Base-by-base conservation (phyloP, 805 yeast species). In the Pachysolen tannophilus region DNA sequence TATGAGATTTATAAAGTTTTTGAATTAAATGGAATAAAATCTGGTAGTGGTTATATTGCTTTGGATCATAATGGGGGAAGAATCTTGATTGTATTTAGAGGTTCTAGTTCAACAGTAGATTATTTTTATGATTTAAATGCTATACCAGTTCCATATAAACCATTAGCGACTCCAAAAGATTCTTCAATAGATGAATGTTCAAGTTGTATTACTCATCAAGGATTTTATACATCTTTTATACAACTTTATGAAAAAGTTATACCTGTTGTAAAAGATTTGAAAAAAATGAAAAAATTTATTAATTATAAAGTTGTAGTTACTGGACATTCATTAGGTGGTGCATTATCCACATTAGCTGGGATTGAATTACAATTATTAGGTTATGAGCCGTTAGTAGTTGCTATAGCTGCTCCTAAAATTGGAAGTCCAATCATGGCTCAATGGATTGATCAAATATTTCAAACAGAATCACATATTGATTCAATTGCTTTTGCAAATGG, bases 271-370 rank as follows among this genome's bases (percentile, higher is more conserved):
- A n/a, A n/a, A n/a, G n/a, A n/a, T n/a, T n/a, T n/a, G n/a, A n/a
- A n/a, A n/a, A n/a, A n/a, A n/a, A n/a, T 58, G 15, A 39, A 52
- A 8, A 46, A 58, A 14, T 55, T 67, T 46, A 71, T 75, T 0
- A 66, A 63, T 17, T 79, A 75, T 49, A 50, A 61, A 15, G 39
- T 81, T 4, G 63, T 70, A 2, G 63, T 79, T 2, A 60, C 77
- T 1, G 94, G 94, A 0, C 94, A 84, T 54, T 83, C 92, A 0
- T 55, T 83, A 28, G 88, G 87, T 3, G 94, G 79, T 6, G 87
- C 88, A 0, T 52, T 80, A 34, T 79, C 87, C 2, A 55, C 65
- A 4, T 55, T 83, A 23, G 67, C 73, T 7, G 90, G 82, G 0
- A 61, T 75, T 16, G 92, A 82, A 46, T 61, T 78, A 31, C 56